phyloP scores from a whole-genome alignment of 495 filamentous ascomycete species.

The Thermothielavioides terrestris region DNA sequence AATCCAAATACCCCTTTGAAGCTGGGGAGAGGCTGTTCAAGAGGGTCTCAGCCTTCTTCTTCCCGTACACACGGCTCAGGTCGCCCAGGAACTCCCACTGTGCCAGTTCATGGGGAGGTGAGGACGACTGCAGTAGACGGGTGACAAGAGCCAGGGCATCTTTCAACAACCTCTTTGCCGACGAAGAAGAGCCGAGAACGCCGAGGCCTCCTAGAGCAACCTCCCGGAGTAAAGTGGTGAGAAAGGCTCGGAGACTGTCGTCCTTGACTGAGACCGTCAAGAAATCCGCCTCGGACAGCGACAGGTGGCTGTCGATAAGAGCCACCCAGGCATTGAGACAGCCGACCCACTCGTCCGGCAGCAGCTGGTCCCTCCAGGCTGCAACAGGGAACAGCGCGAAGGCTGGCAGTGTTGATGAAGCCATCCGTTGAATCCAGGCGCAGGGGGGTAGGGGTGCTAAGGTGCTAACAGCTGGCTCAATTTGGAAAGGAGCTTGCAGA shows the following conservation, averaged over 20 bases:
- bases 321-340: slow-evolving; percentile 71
- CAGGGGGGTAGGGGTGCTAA: neutral
- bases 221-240: slow-evolving; percentile 54
- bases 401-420: slow-evolving; percentile 43
- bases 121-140: slow-evolving; percentile 35
- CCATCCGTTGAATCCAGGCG: slow-evolving; percentile 9
- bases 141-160: slow-evolving; percentile 52
- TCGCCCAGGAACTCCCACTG: slow-evolving; percentile 52
- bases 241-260: slow-evolving; percentile 48
- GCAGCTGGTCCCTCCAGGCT: slow-evolving; percentile 55
- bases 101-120: slow-evolving; percentile 39
- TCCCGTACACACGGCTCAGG: slow-evolving; percentile 47
- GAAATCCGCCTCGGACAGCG: slow-evolving; percentile 47
- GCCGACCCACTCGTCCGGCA: slow-evolving; percentile 63
- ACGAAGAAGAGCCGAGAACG: slow-evolving; percentile 35
- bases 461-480: neutral
- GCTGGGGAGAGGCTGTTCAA: slow-evolving; percentile 24
- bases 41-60: slow-evolving; percentile 32
- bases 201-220: slow-evolving; percentile 30
- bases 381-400: slow-evolving; percentile 68
- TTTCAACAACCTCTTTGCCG: slow-evolving; percentile 49
- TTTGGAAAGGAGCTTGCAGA: neutral
- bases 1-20: slow-evolving; percentile 26
- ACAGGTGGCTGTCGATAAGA: slow-evolving; percentile 55
- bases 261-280: slow-evolving; percentile 40